These are phyloP conservation scores for Articulospora tetracladia DNA, from an alignment of 495 filamentous ascomycete genomes.

Conservation along the genomic window DNA sequence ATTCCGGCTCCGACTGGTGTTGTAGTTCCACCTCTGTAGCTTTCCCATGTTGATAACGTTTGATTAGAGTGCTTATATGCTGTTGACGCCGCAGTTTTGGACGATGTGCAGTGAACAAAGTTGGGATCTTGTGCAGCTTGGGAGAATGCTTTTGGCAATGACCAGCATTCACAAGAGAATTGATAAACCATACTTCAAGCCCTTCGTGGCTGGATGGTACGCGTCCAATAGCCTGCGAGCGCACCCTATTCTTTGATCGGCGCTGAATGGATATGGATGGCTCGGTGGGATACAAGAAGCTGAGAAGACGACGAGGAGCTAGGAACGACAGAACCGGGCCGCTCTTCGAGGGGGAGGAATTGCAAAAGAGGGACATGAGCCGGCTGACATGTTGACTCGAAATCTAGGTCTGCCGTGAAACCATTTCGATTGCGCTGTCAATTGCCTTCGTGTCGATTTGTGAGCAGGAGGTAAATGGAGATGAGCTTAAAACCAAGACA, in stretches of 20 bases:
- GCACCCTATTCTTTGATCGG: neutral
- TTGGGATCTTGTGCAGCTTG: conserved; percentile 3
- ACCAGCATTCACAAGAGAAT: conserved; percentile 59
- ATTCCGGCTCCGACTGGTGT: neutral
- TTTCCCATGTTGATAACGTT: conserved; percentile 9
- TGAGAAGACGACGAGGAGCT: conserved; percentile 39
- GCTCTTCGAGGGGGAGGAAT: conserved; percentile 48
- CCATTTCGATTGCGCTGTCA: neutral
- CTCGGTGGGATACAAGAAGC: conserved; percentile 34
- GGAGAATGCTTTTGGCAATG: conserved; percentile 53
- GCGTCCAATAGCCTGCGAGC: neutral
- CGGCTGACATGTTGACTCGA: conserved; percentile 52
- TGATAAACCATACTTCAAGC: conserved; percentile 55
- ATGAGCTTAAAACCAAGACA: neutral
- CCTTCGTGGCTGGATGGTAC: neutral
- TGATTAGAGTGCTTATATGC: neutral
- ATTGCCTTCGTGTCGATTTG: neutral
- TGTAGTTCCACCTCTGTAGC: neutral
- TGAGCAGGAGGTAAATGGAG: neutral
- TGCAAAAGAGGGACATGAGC: conserved; percentile 62
- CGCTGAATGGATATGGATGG: neutral
- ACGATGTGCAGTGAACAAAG: conserved; percentile 10
- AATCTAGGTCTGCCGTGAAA: conserved; percentile 2
- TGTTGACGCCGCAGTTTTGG: neutral
- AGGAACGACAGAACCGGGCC: conserved; percentile 44